Evolutionary conservation across 768 basidiomycete genomes (phyloP).

Genomic region (Sistotremastrum suecicum): DNA sequence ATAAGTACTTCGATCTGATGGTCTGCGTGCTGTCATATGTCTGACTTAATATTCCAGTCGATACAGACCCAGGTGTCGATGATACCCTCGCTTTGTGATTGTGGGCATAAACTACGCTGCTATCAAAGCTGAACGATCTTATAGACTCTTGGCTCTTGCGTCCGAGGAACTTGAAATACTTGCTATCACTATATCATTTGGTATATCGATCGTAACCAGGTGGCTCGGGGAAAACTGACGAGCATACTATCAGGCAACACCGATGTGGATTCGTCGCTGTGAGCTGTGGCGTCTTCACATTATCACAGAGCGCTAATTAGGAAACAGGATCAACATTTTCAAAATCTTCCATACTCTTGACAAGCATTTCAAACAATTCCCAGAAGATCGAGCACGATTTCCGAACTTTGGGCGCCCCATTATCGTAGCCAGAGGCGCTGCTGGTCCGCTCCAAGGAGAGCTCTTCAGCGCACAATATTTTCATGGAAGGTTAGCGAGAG

Average conservation of each 20-base stretch:
- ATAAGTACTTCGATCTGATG: too few relatives aligned
- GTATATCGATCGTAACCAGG: slow-evolving; percentile 22
- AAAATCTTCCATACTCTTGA: slow-evolving; percentile 62
- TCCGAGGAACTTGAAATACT: slow-evolving; percentile 76
- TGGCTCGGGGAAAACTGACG: neutral
- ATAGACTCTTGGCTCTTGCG: slow-evolving; percentile 60
- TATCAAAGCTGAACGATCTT: neutral
- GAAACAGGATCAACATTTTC: slow-evolving; percentile 49
- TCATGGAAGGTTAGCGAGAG: slow-evolving; percentile 47
- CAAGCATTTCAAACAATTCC: slow-evolving; percentile 39
- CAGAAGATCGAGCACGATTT: slow-evolving; percentile 40
- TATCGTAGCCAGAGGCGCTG: slow-evolving; percentile 48
- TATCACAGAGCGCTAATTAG: neutral
- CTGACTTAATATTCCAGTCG: slow-evolving; percentile 30
- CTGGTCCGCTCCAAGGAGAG: slow-evolving; percentile 55
- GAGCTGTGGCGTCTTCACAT: slow-evolving; percentile 13
- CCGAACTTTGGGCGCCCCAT: slow-evolving; percentile 41
- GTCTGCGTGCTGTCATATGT: too few relatives aligned
- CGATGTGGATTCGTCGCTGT: slow-evolving; percentile 48
- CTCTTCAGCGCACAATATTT: slow-evolving; percentile 73
- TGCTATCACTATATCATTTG: slow-evolving; percentile 64
- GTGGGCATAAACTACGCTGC: neutral
- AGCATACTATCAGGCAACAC: slow-evolving; percentile 45
- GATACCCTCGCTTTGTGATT: slow-evolving; percentile 66
- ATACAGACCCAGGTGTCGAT: slow-evolving; percentile 81